Base-by-base conservation (phyloP, 2,329 filamentous ascomycete genomes). In the Tolypocladium endophyticum region DNA sequence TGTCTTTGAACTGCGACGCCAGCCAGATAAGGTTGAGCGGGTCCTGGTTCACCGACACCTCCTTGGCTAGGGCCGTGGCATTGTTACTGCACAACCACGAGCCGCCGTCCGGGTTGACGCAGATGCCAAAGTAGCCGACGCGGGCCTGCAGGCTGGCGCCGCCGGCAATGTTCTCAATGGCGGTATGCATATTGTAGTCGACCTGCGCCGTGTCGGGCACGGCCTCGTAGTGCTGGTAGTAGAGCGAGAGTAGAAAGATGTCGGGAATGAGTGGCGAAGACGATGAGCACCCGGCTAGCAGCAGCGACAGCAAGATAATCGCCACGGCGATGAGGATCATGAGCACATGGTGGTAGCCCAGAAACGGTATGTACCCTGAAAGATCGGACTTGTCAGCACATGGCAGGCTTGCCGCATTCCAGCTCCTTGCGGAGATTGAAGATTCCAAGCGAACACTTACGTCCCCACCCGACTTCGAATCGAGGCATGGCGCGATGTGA, bases 181-280 rank as follows among this genome's bases (percentile, higher is more conserved):
- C 90, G 20, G 86, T 85, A 63, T 90, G 88, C 61, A 94, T 88
- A 61, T 88, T 90, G 62, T 95, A 96, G 73, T 96, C 87, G 66
- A 96, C 92, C 77, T 97, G 93, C 12, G 93, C 83, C 6, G 91
- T 89, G 67, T 90, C 86, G 66, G 93, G 93, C 35, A 83, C 79
- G 3, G 94, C 90, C 25, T 87, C 85, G 77, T 97, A 97, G 63
- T 84, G 81, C 72, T 96, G 80, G 79, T 97, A 99, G 84, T 96
- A 97, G 69, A 99, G 85, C n/a, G 92, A 96, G 65, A 99, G 90
- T 66, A 99, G 86, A 82, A 97, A 99, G 75, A 99, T 97, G 71
- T 87, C 87, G 33, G 94, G 94, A 68, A 99, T 97, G 59, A 96
- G 80, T 2, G 93, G 94, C 57, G 93, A 97, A 47, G 93, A 96